Evolutionary conservation across 108 stramenopile genomes (phyloP).

Genomic region (Craspedostauros australis): DNA sequence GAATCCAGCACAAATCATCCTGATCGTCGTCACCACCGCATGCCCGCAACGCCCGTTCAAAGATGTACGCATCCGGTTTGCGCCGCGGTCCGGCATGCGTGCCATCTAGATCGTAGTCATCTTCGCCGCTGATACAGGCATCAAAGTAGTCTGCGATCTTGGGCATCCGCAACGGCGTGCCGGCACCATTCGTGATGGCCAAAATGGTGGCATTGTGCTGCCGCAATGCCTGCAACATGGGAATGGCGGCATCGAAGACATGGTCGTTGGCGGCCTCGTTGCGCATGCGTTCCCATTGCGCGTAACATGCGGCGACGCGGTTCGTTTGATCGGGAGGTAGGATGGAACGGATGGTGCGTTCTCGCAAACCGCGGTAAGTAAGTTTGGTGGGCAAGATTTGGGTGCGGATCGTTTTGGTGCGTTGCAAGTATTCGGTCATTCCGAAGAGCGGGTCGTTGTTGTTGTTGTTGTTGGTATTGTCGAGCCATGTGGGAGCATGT

Average conservation of each 20-base stretch:
- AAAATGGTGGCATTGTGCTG: constrained; percentile 35
- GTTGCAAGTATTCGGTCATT: constrained; percentile 32
- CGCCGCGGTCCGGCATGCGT: constrained; percentile 49
- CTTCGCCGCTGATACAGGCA: constrained; percentile 68
- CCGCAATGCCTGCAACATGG: constrained; percentile 22
- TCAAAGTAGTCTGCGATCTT: constrained; percentile 47
- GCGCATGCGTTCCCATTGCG: constrained; percentile 50
- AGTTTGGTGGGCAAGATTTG: no score
- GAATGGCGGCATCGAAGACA: constrained; percentile 34
- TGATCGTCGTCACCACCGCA: constrained; percentile 4
- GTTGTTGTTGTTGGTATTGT: no score
- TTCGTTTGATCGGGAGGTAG: constrained; percentile 1
- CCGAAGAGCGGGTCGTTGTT: no score
- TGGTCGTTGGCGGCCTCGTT: constrained; percentile 52
- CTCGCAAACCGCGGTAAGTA: constrained; percentile 53
- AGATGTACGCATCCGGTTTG: constrained; percentile 57
- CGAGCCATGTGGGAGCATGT: constrained; percentile 28
- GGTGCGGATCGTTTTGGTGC: constrained; percentile 10
- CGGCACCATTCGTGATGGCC: constrained; percentile 70
- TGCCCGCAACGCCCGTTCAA: constrained; percentile 34
- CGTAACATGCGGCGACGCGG: constrained; percentile 36
- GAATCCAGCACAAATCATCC: constrained; percentile 35
- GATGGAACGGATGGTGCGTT: constrained; percentile 31
- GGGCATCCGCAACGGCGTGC: constrained; percentile 57
- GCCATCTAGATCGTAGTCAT: no score